A percentile compares a stretch with the other conserved stretches of the same genome.
phyloP scores from a whole-genome alignment of 768 basidiomycete genomes.

The Trametes elegans region DNA sequence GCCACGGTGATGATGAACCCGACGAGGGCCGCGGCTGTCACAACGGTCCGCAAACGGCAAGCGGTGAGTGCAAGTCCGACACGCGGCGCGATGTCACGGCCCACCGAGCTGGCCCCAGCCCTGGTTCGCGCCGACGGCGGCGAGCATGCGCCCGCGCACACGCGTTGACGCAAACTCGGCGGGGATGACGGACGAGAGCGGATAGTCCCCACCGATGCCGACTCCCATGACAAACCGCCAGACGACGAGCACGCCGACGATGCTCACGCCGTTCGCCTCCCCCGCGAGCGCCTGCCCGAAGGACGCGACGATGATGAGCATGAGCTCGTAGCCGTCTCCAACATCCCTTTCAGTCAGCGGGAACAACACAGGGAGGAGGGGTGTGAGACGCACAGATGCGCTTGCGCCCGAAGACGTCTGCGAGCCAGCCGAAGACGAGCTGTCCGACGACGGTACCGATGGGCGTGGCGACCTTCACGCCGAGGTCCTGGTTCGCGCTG shows the following conservation, averaged over 20 bases:
- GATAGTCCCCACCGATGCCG: constrained; percentile 40
- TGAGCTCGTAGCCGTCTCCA: constrained; percentile 66
- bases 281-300: constrained; percentile 81
- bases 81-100: too few species aligned
- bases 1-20: constrained; percentile 63
- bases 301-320: constrained; percentile 79
- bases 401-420: constrained; percentile 42
- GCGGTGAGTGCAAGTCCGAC: neutral
- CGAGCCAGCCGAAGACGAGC: constrained; percentile 44
- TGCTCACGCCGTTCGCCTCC: constrained; percentile 58
- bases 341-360: neutral
- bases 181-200: constrained; percentile 44
- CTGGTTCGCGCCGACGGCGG: constrained; percentile 45
- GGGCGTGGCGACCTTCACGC: constrained; percentile 42
- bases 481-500: constrained; percentile 44
- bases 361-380: neutral
- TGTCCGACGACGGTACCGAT: constrained; percentile 41
- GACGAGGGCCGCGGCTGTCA: constrained; percentile 61
- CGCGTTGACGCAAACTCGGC: constrained; percentile 45
- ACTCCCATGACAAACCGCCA: constrained; percentile 68
- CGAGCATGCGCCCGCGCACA: constrained; percentile 47
- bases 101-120: constrained; percentile 44
- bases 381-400: constrained; percentile 31
- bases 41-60: too few species aligned
- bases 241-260: constrained; percentile 74